These are phyloP conservation scores for Starmerella sirachaensis DNA, from an alignment of 805 yeast genomes.

Conservation along the genomic window DNA sequence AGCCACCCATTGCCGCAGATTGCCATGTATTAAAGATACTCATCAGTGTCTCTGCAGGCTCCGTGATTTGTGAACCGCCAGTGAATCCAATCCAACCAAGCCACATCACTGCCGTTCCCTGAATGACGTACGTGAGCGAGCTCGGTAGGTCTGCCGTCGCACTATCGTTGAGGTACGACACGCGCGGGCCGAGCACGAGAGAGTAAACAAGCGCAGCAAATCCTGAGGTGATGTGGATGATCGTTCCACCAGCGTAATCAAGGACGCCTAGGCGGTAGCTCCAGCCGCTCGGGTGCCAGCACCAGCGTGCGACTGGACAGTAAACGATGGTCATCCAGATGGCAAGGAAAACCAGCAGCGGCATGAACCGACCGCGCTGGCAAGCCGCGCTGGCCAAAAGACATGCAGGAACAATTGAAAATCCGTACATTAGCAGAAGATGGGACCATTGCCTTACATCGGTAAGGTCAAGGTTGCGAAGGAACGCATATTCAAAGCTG, in stretches of 20 bases:
- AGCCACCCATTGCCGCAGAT: conserved; percentile 39
- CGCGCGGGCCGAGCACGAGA: conserved; percentile 51
- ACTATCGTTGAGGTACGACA: conserved; percentile 38
- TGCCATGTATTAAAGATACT: conserved; percentile 45
- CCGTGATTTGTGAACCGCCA: conserved; percentile 47
- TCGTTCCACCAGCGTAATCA: conserved; percentile 71
- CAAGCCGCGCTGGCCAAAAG: conserved; percentile 62
- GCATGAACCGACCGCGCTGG: conserved; percentile 59
- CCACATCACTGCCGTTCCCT: conserved; percentile 61
- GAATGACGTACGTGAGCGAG: conserved; percentile 51
- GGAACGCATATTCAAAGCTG: conserved; percentile 40
- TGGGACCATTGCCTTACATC: conserved; percentile 30
- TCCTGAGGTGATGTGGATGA: conserved; percentile 62
- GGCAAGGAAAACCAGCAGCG: conserved; percentile 56
- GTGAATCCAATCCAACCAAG: conserved; percentile 72
- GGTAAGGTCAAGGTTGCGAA: conserved; percentile 31
- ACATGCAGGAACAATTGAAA: conserved; percentile 53
- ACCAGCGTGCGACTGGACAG: conserved; percentile 64
- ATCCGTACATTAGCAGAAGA: conserved; percentile 49
- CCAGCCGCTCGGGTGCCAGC: conserved; percentile 65
- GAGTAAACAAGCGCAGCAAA: conserved; percentile 62
- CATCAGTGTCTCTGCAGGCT: conserved; percentile 31
- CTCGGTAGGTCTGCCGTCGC: conserved; percentile 41
- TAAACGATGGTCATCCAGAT: conserved; percentile 62
- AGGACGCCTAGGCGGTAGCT: conserved; percentile 46